These are phyloP conservation scores for Aquilaria sinensis DNA, from an alignment of 345 rosid genomes.

Conservation along the genomic window DNA sequence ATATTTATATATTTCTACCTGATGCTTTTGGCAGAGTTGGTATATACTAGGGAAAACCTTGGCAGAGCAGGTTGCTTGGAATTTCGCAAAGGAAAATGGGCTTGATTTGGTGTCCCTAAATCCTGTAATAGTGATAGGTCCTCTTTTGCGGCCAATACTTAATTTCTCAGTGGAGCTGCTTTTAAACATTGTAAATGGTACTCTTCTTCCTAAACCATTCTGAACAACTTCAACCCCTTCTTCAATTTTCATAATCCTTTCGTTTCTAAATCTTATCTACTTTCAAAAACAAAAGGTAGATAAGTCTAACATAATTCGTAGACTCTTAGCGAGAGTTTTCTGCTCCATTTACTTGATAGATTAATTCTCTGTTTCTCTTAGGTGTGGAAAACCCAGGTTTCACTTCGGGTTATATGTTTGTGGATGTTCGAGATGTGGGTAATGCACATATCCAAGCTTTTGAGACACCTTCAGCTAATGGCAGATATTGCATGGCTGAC, in stretches of 20 bases:
- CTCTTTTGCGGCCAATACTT: conserved; percentile 39
- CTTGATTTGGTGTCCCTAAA: conserved; percentile 37
- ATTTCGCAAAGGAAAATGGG: conserved; percentile 36
- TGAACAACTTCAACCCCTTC: no score
- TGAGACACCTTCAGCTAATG: conserved; percentile 33
- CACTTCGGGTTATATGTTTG: conserved; percentile 19
- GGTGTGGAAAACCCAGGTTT: no score
- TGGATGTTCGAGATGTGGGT: conserved; percentile 44
- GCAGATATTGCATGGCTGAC: conserved; percentile 31
- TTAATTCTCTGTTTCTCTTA: no score
- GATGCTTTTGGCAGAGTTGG: conserved; percentile 26
- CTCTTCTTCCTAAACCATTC: not conserved
- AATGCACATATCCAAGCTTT: conserved; percentile 43
- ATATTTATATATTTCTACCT: not conserved
- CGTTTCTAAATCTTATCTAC: no score
- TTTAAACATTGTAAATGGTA: conserved; percentile 29
- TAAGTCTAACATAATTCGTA: no score
- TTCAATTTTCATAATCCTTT: no score
- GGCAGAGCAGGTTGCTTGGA: conserved; percentile 50
- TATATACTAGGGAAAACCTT: conserved; percentile 39
- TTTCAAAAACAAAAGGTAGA: no score
- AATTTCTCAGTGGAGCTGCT: conserved; percentile 22
- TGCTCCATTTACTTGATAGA: no score
- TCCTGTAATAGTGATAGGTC: conserved; percentile 42
- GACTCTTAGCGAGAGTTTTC: no score